These are phyloP conservation scores for Taxawa tesnikishii DNA, from an alignment of 2,329 filamentous ascomycete species.

Conservation along the genomic window DNA sequence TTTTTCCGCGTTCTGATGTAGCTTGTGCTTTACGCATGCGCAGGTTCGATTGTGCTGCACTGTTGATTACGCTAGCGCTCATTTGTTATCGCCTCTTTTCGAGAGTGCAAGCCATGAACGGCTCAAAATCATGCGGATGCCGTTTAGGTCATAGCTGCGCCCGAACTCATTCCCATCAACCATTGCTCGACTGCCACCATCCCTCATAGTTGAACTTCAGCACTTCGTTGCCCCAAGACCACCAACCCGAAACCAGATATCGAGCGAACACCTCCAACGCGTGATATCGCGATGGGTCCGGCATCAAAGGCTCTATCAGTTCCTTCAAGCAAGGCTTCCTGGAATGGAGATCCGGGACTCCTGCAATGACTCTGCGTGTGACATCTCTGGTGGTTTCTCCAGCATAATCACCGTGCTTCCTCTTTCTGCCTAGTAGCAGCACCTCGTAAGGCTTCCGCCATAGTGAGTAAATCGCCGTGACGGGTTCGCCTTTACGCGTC, in stretches of 20 bases:
- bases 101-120: no score
- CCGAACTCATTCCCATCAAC: no score
- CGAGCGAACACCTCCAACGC: conserved; percentile 70
- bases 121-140: no score
- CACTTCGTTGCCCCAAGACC: conserved; percentile 65
- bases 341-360: conserved; percentile 65
- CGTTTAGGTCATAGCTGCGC: no score
- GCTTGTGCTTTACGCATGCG: no score
- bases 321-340: conserved; percentile 60
- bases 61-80: no score
- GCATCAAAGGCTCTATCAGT: conserved; percentile 46
- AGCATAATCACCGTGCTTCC: conserved; percentile 7
- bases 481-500: conserved; percentile 50
- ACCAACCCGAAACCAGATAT: conserved; percentile 63
- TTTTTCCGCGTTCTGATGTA: no score
- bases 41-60: no score
- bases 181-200: conserved; percentile 39
- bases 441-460: conserved; percentile 72
- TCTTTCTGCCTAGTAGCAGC: conserved; percentile 45
- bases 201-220: conserved; percentile 53
- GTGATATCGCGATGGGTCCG: conserved; percentile 28
- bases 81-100: no score
- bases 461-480: conserved; percentile 45
- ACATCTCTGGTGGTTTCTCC: conserved; percentile 11
- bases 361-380: conserved; percentile 47